A percentile compares a stretch with the other conserved stretches of the same genome.
These are phyloP conservation scores for Hamigera avellanea DNA, from an alignment of 495 filamentous ascomycete species.

Conservation along the genomic window DNA sequence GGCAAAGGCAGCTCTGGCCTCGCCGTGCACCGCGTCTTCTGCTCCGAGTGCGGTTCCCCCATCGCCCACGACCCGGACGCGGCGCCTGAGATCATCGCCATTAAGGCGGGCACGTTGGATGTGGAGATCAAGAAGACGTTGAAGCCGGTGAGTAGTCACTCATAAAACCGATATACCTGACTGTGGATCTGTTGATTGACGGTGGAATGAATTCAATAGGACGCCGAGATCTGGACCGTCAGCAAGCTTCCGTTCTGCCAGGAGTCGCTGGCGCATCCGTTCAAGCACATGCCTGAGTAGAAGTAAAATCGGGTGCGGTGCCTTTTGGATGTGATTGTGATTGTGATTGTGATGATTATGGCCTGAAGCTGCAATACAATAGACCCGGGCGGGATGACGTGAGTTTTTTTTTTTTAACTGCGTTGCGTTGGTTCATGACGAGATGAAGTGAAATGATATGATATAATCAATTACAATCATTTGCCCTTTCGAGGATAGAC, in stretches of 20 bases:
- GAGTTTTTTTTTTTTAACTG: too few relatives aligned
- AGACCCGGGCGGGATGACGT: too few relatives aligned
- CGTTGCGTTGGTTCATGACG: too few relatives aligned
- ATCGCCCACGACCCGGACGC: constrained; percentile 60
- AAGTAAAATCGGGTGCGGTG: too few relatives aligned
- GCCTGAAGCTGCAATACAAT: too few relatives aligned
- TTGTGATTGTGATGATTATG: too few relatives aligned
- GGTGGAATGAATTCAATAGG: constrained; percentile 18
- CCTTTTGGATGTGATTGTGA: too few relatives aligned
- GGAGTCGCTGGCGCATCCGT: constrained; percentile 49
- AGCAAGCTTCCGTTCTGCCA: constrained; percentile 59
- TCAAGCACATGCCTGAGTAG: constrained; percentile 51
- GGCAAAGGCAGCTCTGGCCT: constrained; percentile 44
- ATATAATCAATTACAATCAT: too few relatives aligned
- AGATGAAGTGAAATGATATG: too few relatives aligned
- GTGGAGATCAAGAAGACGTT: constrained; percentile 53
- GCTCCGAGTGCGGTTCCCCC: constrained; percentile 55
- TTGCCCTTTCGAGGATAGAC: too few relatives aligned
- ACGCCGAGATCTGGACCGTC: constrained; percentile 58
- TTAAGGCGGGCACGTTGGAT: constrained; percentile 55
- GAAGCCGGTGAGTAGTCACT: constrained; percentile 41
- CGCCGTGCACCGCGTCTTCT: constrained; percentile 55
- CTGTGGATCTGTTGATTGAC: background rate
- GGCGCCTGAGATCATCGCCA: constrained; percentile 54
- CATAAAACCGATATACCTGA: background rate